These are phyloP conservation scores for Neonectria coccinea DNA, from an alignment of 2,329 filamentous ascomycete species.

Conservation along the genomic window DNA sequence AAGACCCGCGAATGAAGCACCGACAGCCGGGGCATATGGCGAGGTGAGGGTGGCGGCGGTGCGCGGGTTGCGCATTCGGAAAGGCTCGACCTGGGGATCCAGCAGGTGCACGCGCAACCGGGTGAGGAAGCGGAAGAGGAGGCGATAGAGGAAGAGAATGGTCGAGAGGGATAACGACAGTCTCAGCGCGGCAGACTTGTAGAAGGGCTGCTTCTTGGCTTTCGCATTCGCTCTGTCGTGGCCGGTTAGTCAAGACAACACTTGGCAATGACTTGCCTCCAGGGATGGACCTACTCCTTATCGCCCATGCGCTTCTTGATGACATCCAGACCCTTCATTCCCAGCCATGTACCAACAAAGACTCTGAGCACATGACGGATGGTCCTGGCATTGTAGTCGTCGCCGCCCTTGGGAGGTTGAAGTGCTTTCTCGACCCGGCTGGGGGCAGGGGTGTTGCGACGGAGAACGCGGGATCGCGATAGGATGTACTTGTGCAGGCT, in stretches of 20 bases:
- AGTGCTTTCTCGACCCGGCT: conserved; percentile 62
- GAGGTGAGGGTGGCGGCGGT: conserved; percentile 82
- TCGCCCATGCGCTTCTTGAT: conserved; percentile 62
- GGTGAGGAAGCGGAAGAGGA: conserved; percentile 90
- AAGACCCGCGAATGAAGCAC: conserved; percentile 87
- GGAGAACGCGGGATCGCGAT: conserved; percentile 73
- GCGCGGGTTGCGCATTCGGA: conserved; percentile 84
- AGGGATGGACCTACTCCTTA: conserved; percentile 56
- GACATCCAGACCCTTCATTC: conserved; percentile 72
- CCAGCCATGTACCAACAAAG: conserved; percentile 72
- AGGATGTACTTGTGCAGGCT: conserved; percentile 85
- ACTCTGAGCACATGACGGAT: conserved; percentile 78
- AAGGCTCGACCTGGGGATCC: conserved; percentile 81
- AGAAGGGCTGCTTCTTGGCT: conserved; percentile 64
- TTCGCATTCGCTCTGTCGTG: conserved; percentile 42
- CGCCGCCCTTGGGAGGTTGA: conserved; percentile 54
- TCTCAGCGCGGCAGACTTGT: conserved; percentile 77
- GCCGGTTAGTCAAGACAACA: conserved; percentile 20
- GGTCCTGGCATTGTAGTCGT: conserved; percentile 78
- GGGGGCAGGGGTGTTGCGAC: conserved; percentile 66
- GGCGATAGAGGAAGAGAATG: conserved; percentile 87
- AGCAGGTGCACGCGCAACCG: conserved; percentile 83
- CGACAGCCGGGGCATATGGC: conserved; percentile 86
- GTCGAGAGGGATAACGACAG: conserved; percentile 86
- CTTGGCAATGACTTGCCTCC: neutral